Evolutionary conservation across 2,329 filamentous ascomycete genomes (phyloP), one percentile per base, ranked within the genome.

Genomic region (Paraphoma chrysanthemicola): DNA sequence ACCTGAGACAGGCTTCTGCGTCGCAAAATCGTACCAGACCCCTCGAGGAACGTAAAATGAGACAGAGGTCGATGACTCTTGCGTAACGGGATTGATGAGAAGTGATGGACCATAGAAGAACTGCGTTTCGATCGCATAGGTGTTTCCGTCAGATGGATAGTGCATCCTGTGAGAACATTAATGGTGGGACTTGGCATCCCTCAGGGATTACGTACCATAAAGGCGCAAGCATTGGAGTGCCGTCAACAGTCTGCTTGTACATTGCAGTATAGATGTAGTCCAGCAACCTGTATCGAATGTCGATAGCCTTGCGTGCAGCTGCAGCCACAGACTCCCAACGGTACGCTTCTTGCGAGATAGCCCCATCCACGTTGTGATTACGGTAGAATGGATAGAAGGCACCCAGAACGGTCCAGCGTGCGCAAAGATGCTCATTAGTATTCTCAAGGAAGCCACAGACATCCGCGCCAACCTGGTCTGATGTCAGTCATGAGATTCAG

Each of bases 261-360:
- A 92, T 81, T 1, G 87, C 86, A 1, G 90, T 92, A 79, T 93
- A 93, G 55, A 92, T 82, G 77, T 93, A 93, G 68, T 92, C 90
- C 6, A 93, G 81, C n/a, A 93, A 80, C n/a, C 85, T 81, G 77
- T 93, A 93, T 11, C 91, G 84, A 52, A 89, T 87, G 38, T 85
- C 84, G 64, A 93, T 91, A 12, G 87, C 88, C 57, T 85, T 88
- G 50, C 82, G 83, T 1, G 90, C 89, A 1, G 88, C 87, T 17
- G 83, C 79, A 0, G 89, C 82, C 1, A 91, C 89, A 2, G 79
- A 78, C 0, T 81, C 77, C 87, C 88, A 93, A 42, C 80, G 83
- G 74, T 93, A 93, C 7, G 70, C 65, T 57, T 74, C 71, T 52
- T 74, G 71, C 1, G 69, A 54, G 10, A 56, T 72, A 87, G 88